A percentile compares a stretch with the other conserved stretches of the same genome.
Evolutionary conservation across 1,284 basidiomycete genomes (phyloP).

Genomic region (Melampsora occidentalis): DNA sequence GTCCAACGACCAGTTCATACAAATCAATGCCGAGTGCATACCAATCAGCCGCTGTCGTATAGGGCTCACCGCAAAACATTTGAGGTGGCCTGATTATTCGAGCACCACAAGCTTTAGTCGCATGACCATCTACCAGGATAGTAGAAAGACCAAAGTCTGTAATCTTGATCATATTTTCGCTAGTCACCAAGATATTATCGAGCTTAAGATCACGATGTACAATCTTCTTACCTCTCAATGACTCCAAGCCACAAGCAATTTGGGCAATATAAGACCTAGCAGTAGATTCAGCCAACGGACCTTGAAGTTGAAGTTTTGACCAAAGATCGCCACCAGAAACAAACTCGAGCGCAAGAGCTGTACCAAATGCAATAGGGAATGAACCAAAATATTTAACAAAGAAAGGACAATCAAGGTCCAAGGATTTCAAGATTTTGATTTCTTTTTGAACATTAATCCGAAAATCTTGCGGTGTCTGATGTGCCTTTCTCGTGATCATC

Average conservation of each 20-base stretch:
- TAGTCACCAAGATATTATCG: neutral
- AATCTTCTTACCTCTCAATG: slow-evolving; percentile 3
- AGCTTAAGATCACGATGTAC: neutral
- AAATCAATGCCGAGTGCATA: neutral
- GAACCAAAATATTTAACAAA: neutral
- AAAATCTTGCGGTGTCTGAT: neutral
- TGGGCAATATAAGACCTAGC: slow-evolving; percentile 1
- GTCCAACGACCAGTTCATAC: neutral
- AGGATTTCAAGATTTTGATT: neutral
- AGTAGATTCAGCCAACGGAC: neutral
- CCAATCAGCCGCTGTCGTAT: neutral
- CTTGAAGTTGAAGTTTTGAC: slow-evolving; percentile 7
- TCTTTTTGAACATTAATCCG: neutral
- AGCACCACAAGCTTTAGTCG: slow-evolving; percentile 1
- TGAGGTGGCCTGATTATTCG: neutral
- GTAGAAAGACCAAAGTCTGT: slow-evolving; percentile 7
- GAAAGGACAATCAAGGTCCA: neutral
- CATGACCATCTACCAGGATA: neutral
- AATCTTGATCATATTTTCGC: neutral
- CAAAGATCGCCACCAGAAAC: neutral
- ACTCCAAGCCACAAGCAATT: neutral
- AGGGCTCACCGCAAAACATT: neutral
- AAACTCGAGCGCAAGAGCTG: neutral
- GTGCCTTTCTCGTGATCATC: neutral
- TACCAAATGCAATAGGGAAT: neutral